These are phyloP conservation scores for Meripilus lineatus DNA, from an alignment of 1,284 basidiomycete genomes.

Conservation along the genomic window DNA sequence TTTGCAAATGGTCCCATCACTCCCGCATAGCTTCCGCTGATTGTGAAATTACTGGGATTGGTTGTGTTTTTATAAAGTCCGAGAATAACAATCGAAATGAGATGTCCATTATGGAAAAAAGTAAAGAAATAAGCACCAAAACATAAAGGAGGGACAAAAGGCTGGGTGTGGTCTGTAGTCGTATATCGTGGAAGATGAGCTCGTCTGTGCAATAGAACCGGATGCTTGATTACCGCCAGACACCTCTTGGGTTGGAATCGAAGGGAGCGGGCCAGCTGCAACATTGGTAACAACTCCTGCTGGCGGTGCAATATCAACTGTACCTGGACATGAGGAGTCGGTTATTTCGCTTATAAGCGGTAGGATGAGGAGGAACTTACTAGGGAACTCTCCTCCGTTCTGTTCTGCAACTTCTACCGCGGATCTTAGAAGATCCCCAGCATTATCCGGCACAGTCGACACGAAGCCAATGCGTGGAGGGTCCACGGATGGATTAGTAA, in stretches of 20 bases:
- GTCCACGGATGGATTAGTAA: slow-evolving; percentile 57
- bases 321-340: background rate
- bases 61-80: no score
- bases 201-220: no score
- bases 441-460: slow-evolving; percentile 58
- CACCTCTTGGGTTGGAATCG: no score
- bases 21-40: no score
- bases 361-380: slow-evolving; percentile 22
- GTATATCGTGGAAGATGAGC: no score
- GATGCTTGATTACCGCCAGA: no score
- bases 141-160: background rate
- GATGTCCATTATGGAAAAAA: background rate
- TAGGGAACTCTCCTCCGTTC: slow-evolving; percentile 36
- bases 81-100: no score
- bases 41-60: no score
- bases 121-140: background rate
- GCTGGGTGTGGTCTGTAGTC: no score
- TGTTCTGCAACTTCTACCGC: slow-evolving; percentile 36
- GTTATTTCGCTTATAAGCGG: background rate
- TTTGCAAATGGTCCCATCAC: no score
- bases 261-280: no score
- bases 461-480: slow-evolving; percentile 66
- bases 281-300: background rate
- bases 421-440: slow-evolving; percentile 32
- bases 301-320: background rate